Conservation (phyloP, 1,139 yeast species). For the Taphrina pruni region DNA sequence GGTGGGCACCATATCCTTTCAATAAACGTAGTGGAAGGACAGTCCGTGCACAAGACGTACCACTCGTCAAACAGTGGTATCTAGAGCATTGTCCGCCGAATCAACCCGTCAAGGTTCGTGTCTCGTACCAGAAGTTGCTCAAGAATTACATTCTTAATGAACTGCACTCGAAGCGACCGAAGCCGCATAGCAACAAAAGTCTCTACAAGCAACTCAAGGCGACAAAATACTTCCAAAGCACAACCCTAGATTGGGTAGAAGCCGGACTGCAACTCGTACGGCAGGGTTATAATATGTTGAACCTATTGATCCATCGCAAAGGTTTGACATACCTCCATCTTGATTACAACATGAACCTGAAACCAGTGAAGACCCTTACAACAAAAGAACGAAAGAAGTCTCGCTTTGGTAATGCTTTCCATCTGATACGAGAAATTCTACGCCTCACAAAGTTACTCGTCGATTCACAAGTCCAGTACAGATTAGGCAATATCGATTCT, state of each 20-base stretch:
- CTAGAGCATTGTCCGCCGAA: slow-evolving; percentile 67
- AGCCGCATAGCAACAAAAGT: slow-evolving; percentile 59
- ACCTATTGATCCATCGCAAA: slow-evolving; percentile 83
- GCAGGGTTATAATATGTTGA: slow-evolving; percentile 94
- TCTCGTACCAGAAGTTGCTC: slow-evolving; percentile 84
- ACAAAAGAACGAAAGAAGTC: slow-evolving; percentile 96
- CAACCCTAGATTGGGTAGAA: slow-evolving; percentile 96
- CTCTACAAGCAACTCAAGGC: slow-evolving; percentile 70
- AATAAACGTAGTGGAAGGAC: slow-evolving; percentile 72
- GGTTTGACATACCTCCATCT: slow-evolving; percentile 91
- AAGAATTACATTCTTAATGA: slow-evolving; percentile 77
- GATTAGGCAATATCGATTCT: slow-evolving; percentile 90
- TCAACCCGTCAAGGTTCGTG: slow-evolving; percentile 74
- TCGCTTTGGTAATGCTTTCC: slow-evolving; percentile 95
- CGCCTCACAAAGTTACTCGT: slow-evolving; percentile 82
- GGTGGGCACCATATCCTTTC: slow-evolving; percentile 86
- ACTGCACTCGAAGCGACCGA: slow-evolving; percentile 59
- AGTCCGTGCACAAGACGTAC: slow-evolving; percentile 87
- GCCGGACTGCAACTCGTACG: slow-evolving; percentile 92
- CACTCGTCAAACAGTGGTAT: slow-evolving; percentile 83
- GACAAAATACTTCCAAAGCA: slow-evolving; percentile 89
- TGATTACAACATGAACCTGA: slow-evolving; percentile 92
- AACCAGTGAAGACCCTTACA: slow-evolving; percentile 94
- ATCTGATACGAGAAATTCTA: slow-evolving; percentile 84
- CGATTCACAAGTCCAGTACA: slow-evolving; percentile 89